Evolutionary conservation across 345 rosid genomes (phyloP), one percentile per base, ranked within the genome.

Genomic region (Sapria himalayana): DNA sequence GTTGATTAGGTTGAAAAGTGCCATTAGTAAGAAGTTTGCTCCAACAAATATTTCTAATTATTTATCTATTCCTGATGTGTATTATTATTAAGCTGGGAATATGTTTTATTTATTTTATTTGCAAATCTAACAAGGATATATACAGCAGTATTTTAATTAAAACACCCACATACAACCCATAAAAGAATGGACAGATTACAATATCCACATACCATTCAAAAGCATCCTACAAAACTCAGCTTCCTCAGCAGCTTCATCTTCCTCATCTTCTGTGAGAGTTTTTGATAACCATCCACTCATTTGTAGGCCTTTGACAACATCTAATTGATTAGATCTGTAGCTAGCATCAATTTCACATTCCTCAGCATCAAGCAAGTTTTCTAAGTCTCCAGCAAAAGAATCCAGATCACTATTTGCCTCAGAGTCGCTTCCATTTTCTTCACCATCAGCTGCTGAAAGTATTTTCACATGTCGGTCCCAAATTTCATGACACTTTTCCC

Each of bases 401-500:
- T 89, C 98, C 50, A 89, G 72, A 50, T 86, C 97, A 66, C 98
- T 89, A 43, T 79, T 76, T 23, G 92, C 91, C 51, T 82, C 95
- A 47, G 84, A 73, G 45, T 89, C 95, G 15, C 98, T 82, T 49
- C 68, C 91, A 60, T 64, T 72, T 50, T 82, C 94, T 50, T 76
- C 95, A 50, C 72, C 77, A 55, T 81, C 81, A 46, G 56, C 61
- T 27, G 82, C 91, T 44, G 81, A 74, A 39, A 89, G 86, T 53
- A 81, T 76, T 59, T 67, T 77, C 57, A 74, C 69, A 61, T 82
- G 95, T 46, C 91, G 73, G 54, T 89, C 98, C 98, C 98, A 89
- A 46, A 89, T 89, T 56, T 89, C 98, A 67, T 82, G 95, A 51
- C 98, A 89, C 50, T 82, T 89, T 65, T 84, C 98, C 51, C 98